Evolutionary conservation across 2,329 filamentous ascomycete genomes (phyloP).

Genomic region (Alternaria gaisen): DNA sequence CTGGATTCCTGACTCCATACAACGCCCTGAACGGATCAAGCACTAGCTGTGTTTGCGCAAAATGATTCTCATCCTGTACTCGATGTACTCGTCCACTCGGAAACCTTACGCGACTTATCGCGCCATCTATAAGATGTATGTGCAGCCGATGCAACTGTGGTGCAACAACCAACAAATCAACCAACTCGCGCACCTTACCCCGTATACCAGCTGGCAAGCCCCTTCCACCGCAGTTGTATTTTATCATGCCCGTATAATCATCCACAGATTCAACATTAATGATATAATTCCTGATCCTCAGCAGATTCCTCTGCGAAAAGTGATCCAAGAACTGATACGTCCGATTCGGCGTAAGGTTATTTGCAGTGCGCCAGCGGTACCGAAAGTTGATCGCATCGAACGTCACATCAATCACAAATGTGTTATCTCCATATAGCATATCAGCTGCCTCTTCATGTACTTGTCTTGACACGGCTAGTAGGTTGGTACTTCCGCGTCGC

Average conservation of each 20-base stretch:
- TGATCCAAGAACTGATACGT: constrained; percentile 54
- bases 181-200: constrained; percentile 53
- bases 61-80: constrained; percentile 46
- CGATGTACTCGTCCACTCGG: constrained; percentile 45
- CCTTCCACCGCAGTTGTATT: constrained; percentile 59
- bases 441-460: constrained; percentile 57
- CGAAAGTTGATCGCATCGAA: constrained; percentile 56
- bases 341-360: constrained; percentile 53
- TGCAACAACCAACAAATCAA: constrained; percentile 46
- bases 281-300: constrained; percentile 53
- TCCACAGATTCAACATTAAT: constrained; percentile 60
- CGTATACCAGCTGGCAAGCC: constrained; percentile 55
- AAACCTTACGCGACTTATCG: constrained; percentile 38
- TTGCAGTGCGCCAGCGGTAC: constrained; percentile 55
- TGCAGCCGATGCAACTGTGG: constrained; percentile 37
- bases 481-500: constrained; percentile 52
- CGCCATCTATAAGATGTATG: constrained; percentile 45
- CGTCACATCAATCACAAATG: constrained; percentile 57
- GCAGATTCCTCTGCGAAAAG: constrained; percentile 53
- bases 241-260: constrained; percentile 61
- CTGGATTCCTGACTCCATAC: constrained; percentile 46
- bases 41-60: constrained; percentile 52
- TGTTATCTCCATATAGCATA: constrained; percentile 57
- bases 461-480: constrained; percentile 53
- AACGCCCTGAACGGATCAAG: constrained; percentile 54